phyloP scores from a whole-genome alignment of 345 rosid genomes.

The Fremontodendron californicum region DNA sequence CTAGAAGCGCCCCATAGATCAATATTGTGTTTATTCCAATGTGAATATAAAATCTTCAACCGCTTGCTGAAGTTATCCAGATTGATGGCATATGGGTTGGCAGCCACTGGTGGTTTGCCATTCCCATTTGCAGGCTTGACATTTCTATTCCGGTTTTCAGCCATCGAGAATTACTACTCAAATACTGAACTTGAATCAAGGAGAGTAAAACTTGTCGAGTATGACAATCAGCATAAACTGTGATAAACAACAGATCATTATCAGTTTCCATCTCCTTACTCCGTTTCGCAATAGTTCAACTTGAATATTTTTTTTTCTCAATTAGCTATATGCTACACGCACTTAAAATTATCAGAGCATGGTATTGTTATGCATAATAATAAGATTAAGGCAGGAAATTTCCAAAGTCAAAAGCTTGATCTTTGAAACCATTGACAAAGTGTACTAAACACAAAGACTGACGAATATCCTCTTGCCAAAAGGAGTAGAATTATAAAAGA shows the following conservation, averaged over 20 bases:
- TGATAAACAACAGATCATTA: slow-evolving; percentile 1
- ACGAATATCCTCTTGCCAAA: neutral
- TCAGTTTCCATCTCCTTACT: slow-evolving; percentile 10
- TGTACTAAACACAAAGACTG: neutral
- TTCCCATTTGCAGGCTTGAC: slow-evolving; percentile 24
- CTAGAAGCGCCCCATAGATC: slow-evolving; percentile 35
- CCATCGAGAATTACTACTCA: slow-evolving; percentile 28
- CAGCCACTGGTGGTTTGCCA: slow-evolving; percentile 15
- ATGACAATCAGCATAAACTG: slow-evolving; percentile 15
- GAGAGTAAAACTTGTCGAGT: slow-evolving; percentile 1
- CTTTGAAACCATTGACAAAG: neutral
- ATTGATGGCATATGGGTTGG: slow-evolving; percentile 32
- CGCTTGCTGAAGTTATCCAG: slow-evolving; percentile 35
- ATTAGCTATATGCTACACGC: slow-evolving; percentile 2
- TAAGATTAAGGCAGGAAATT: neutral
- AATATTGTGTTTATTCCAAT: slow-evolving; percentile 32
- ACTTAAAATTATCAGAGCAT: neutral
- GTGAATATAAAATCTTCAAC: slow-evolving; percentile 34
- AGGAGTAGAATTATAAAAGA: neutral
- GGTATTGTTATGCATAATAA: neutral
- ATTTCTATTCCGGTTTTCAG: slow-evolving; percentile 29
- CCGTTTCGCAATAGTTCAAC: neutral
- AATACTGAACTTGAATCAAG: neutral
- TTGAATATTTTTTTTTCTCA: neutral
- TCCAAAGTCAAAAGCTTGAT: neutral